Evolutionary conservation across 2,329 filamentous ascomycete genomes (phyloP).

Genomic region (Fusarium subtropicale): DNA sequence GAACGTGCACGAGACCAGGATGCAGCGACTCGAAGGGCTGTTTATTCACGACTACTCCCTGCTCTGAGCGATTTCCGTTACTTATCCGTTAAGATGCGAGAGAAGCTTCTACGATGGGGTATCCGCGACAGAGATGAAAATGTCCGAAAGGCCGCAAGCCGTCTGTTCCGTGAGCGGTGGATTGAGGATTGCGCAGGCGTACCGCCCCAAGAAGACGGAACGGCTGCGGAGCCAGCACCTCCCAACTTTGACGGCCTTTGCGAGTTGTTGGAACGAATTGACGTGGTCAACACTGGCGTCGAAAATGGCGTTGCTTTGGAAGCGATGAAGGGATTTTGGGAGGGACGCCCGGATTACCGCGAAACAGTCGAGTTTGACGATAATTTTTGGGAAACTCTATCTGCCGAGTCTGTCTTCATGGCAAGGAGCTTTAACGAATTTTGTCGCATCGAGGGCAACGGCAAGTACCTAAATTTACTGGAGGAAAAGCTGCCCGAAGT

Average conservation of each 20-base stretch:
- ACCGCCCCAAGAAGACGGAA: conserved; percentile 68
- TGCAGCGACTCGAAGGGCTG: conserved; percentile 80
- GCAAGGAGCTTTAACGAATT: conserved; percentile 95
- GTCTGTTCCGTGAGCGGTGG: conserved; percentile 95
- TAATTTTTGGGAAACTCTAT: conserved; percentile 82
- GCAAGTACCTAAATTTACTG: conserved; percentile 78
- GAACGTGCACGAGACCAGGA: conserved; percentile 93
- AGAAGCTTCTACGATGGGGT: conserved; percentile 95
- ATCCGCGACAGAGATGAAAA: conserved; percentile 93
- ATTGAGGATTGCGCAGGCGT: conserved; percentile 91
- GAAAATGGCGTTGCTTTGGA: conserved; percentile 92
- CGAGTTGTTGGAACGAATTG: conserved; percentile 92
- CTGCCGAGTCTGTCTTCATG: conserved; percentile 89
- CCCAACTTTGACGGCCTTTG: conserved; percentile 85
- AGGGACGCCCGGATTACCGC: conserved; percentile 85
- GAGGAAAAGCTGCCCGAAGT: conserved; percentile 97
- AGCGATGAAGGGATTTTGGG: conserved; percentile 97
- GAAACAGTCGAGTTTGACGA: conserved; percentile 79
- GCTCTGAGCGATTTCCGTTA: conserved; percentile 94
- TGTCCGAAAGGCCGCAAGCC: conserved; percentile 89
- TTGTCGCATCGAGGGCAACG: conserved; percentile 79
- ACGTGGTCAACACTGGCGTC: conserved; percentile 88
- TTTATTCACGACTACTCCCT: conserved; percentile 89
- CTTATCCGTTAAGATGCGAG: conserved; percentile 90
- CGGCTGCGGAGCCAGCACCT: conserved; percentile 66